Evolutionary conservation across 768 basidiomycete genomes (phyloP).

Genomic region (Boletus eberwhitei): DNA sequence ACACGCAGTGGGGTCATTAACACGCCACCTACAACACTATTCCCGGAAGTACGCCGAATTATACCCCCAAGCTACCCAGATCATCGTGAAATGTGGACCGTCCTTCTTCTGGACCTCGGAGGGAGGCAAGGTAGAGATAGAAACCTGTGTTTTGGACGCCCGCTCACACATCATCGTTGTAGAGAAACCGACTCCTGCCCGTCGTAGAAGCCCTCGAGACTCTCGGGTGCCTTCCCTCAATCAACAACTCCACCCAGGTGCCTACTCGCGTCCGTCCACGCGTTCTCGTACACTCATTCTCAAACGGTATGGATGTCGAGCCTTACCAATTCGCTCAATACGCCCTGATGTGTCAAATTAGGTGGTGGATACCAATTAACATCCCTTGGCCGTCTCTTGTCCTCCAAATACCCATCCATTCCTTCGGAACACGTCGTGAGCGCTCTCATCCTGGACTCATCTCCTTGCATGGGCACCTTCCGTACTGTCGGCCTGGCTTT

Average conservation of each 20-base stretch:
- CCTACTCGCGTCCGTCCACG: constrained; percentile 13
- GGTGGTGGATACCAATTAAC: constrained; percentile 24
- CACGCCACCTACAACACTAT: constrained; percentile 26
- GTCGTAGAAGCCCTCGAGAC: constrained; percentile 21
- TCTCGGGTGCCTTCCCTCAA: constrained; percentile 22
- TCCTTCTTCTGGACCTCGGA: constrained; percentile 19
- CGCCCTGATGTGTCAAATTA: background rate
- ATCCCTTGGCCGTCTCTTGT: constrained; percentile 16
- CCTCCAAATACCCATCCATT: constrained; percentile 14
- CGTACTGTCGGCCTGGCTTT: constrained; percentile 23
- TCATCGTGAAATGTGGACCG: constrained; percentile 22
- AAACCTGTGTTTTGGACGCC: background rate
- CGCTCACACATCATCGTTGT: background rate
- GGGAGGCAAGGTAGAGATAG: constrained; percentile 11
- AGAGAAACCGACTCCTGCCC: constrained; percentile 21
- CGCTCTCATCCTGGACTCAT: constrained; percentile 24
- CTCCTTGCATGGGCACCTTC: constrained; percentile 14
- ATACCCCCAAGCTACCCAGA: constrained; percentile 27
- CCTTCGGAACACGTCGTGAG: constrained; percentile 1
- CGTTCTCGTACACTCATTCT: constrained; percentile 28
- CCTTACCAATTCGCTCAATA: background rate
- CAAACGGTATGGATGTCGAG: constrained; percentile 21
- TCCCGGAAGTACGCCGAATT: constrained; percentile 23
- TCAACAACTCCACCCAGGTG: background rate
- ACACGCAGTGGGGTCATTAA: constrained; percentile 23